Evolutionary conservation across 345 rosid species (phyloP), one percentile per base, ranked within the genome.

Genomic region (Moricandia arvensis): DNA sequence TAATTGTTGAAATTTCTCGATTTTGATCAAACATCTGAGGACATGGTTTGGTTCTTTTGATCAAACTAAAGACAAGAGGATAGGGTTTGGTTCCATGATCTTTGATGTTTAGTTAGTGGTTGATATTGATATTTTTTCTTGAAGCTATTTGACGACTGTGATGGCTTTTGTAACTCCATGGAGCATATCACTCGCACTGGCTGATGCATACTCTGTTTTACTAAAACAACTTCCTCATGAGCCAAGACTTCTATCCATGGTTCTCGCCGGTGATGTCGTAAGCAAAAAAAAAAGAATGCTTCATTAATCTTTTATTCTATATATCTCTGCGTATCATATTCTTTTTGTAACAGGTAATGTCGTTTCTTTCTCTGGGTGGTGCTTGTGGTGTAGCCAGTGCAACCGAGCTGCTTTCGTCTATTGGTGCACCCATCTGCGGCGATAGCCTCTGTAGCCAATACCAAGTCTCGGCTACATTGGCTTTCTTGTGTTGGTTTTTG

Each of bases 131-230:
- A n/a, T n/a, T n/a, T n/a, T 47, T 49, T 49, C 55, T 16, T 15
- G 15, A 85, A 90, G 96, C 81, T 90, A 68, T 85, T 82, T 87
- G 82, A 89, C 86, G 63, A 83, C 87, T 10, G 83, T 90, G 35
- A 90, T 90, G 96, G 91, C 91, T 33, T 69, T 84, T 58, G 85
- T 84, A 65, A 83, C 86, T 72, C 91, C 96, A 69, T 88, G 96
- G 96, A 88, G 93, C 61, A n/a, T 79, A 21, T 71, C 85, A 58
- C 68, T 88, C 73, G 86, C 84, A 0, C 10, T 88, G 34, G 80
- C 84, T 0, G 96, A 90, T 71, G 80, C 82, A 1, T 90, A 88
- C 82, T 86, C 86, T 29, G 79, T 89, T 11, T 73, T 86, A 35
- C 4, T 85, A 2, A 88, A 83, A 66, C 57, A 57, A 51, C 76